phyloP scores from a whole-genome alignment of 139 green algal genomes.

The Mesotaenium endlicherianum region DNA sequence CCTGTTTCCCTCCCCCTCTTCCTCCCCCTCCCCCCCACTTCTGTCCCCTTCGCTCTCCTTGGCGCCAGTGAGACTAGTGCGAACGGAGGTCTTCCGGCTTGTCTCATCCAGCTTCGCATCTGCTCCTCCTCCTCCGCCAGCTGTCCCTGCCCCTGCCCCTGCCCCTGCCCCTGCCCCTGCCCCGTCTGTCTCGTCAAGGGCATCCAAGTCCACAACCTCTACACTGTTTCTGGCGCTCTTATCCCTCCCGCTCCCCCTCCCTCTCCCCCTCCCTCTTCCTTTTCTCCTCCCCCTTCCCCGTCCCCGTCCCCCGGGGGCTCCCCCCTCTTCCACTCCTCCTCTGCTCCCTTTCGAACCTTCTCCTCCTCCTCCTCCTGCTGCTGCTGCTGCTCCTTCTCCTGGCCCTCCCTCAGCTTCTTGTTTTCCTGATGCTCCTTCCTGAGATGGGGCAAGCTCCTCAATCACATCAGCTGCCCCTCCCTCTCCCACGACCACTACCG shows the following conservation, averaged over 20 bases:
- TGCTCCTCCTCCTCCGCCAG: neutral
- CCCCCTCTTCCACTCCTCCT: too few species aligned
- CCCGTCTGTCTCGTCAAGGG: neutral
- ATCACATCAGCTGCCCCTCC: neutral
- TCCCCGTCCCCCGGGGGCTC: slow-evolving; percentile 30
- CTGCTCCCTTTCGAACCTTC: slow-evolving; percentile 61
- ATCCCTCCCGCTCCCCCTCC: neutral
- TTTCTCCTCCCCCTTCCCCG: slow-evolving; percentile 1
- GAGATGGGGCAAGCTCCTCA: neutral
- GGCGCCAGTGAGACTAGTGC: too few species aligned
- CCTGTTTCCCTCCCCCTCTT: too few species aligned
- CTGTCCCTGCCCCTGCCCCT: neutral
- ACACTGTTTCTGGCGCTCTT: neutral
- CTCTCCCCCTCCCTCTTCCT: too few species aligned
- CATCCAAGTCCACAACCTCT: neutral
- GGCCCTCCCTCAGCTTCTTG: too few species aligned
- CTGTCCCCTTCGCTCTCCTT: too few species aligned
- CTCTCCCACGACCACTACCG: neutral
- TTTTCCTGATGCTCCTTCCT: neutral
- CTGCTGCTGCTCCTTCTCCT: slow-evolving; percentile 4
- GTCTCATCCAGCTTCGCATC: too few species aligned
- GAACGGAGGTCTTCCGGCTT: too few species aligned
- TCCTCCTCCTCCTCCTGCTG: slow-evolving; percentile 28
- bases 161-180: neutral
- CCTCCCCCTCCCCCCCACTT: too few species aligned